Evolutionary conservation across 2,329 filamentous ascomycete genomes (phyloP).

Genomic region (Cladosporium halotolerans): DNA sequence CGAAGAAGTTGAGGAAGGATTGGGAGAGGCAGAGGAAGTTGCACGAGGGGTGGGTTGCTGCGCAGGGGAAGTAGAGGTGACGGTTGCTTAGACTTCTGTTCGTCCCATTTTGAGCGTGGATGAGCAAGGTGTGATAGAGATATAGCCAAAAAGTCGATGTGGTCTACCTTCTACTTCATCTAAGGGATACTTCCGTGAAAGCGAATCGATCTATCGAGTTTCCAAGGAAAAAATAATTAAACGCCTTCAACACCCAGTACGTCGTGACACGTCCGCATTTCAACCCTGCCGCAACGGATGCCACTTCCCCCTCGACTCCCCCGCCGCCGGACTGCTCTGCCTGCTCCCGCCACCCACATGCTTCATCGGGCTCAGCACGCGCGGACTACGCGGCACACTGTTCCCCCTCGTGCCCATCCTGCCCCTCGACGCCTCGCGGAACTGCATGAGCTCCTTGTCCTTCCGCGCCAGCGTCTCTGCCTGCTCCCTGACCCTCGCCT

Average conservation of each 20-base stretch:
- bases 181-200: background rate
- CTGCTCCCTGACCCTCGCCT: constrained; percentile 22
- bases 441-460: constrained; percentile 30
- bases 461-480: constrained; percentile 25
- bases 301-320: constrained; percentile 16
- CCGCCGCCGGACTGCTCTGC: constrained; percentile 27
- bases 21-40: constrained; percentile 87
- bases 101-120: too few species aligned
- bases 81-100: too few species aligned
- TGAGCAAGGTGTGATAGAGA: too few species aligned
- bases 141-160: too few species aligned
- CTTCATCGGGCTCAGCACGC: constrained; percentile 28
- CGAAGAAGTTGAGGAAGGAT: constrained; percentile 80
- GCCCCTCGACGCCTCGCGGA: constrained; percentile 29
- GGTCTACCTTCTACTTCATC: too few species aligned
- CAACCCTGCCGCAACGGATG: constrained; percentile 9
- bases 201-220: too few species aligned
- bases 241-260: background rate
- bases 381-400: constrained; percentile 32
- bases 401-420: constrained; percentile 31
- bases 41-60: constrained; percentile 54
- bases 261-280: background rate
- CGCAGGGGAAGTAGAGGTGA: background rate
- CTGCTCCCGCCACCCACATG: constrained; percentile 19
- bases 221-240: too few species aligned